phyloP scores from a whole-genome alignment of 305 asterid species.

The Fraxinus sp. region DNA sequence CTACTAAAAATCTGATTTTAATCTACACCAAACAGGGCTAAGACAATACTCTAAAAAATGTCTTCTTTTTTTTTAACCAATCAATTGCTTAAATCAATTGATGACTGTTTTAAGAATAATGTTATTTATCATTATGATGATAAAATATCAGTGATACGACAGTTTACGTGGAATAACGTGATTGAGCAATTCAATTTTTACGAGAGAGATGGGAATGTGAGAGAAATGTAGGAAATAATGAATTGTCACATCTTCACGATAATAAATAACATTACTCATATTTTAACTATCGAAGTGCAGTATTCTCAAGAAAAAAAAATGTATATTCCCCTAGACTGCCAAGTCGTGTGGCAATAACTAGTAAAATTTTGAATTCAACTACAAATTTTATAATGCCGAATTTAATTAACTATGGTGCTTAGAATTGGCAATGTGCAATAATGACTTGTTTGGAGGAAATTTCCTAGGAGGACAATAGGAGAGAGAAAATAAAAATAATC shows the following conservation, averaged over 20 bases:
- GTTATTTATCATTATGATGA: not conserved
- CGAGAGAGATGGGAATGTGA: not conserved
- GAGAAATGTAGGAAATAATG: not conserved
- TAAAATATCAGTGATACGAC: no score
- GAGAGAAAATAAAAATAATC: not conserved
- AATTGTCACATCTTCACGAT: no score
- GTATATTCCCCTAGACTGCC: not conserved
- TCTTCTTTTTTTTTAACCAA: not conserved
- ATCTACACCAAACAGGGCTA: not conserved
- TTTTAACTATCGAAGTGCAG: not conserved
- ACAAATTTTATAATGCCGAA: not conserved
- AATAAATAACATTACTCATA: no score
- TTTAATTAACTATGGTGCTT: not conserved
- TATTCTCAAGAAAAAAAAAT: not conserved
- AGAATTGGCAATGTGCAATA: not conserved
- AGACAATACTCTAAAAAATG: not conserved
- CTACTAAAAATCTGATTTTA: no score
- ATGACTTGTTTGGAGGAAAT: not conserved
- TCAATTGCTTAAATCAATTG: not conserved
- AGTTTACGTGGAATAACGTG: not conserved
- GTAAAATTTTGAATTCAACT: not conserved
- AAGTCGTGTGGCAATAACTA: not conserved
- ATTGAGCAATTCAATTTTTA: not conserved
- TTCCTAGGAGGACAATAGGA: not conserved
- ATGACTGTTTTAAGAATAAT: not conserved